Evolutionary conservation across 1,284 basidiomycete genomes (phyloP).

Genomic region (Fistulinella cinereoalba): DNA sequence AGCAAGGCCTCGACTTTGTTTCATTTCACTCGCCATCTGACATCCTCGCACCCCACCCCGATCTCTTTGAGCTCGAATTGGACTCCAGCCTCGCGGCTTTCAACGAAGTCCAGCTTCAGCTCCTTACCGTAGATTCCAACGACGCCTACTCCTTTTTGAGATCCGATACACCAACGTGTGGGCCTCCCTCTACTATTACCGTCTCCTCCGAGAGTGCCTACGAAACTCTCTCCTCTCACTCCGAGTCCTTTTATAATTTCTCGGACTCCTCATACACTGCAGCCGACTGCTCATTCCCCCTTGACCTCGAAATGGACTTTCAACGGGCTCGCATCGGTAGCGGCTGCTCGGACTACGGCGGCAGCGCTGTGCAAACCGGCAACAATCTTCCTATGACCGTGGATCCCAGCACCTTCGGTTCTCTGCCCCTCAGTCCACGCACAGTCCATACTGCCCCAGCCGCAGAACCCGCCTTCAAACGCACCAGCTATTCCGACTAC

Average conservation of each 20-base stretch:
- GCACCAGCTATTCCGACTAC: conserved; percentile 64
- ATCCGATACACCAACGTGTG: conserved; percentile 60
- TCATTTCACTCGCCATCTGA: conserved; percentile 65
- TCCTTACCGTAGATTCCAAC: conserved; percentile 58
- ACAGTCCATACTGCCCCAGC: conserved; percentile 44
- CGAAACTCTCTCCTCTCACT: conserved; percentile 63
- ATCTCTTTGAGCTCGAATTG: conserved; percentile 77
- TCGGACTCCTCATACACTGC: conserved; percentile 49
- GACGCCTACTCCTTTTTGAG: conserved; percentile 62
- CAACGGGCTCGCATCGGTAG: conserved; percentile 53
- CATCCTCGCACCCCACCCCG: conserved; percentile 69
- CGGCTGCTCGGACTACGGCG: conserved; percentile 51
- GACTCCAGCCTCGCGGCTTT: conserved; percentile 65
- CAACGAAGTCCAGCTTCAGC: conserved; percentile 59
- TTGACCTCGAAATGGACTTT: conserved; percentile 72
- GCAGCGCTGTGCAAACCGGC: conserved; percentile 37
- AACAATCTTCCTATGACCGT: conserved; percentile 41
- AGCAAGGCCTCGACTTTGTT: conserved; percentile 58
- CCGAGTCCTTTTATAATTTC: conserved; percentile 68
- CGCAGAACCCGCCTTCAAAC: conserved; percentile 38
- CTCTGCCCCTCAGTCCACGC: conserved; percentile 59
- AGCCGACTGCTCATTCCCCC: conserved; percentile 51
- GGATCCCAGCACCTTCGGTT: conserved; percentile 54
- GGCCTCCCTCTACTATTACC: conserved; percentile 74
- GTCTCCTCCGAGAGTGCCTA: conserved; percentile 73